A percentile compares a stretch with the other conserved stretches of the same genome.
Evolutionary conservation across 495 filamentous ascomycete genomes (phyloP).

Genomic region (Aspergillus wentii): DNA sequence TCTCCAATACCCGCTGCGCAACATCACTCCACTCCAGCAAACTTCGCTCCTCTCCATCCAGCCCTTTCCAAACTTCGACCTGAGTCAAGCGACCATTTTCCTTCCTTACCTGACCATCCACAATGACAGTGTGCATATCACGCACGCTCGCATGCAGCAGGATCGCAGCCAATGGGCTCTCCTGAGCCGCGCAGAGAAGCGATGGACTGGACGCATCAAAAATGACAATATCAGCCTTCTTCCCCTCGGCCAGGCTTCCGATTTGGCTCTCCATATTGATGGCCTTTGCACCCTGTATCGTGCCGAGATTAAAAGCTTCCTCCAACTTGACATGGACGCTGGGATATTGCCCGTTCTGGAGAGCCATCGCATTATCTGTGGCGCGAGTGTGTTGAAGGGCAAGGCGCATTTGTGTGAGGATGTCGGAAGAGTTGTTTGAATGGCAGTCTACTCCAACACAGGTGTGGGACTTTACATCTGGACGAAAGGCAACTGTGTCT

Average conservation of each 20-base stretch:
- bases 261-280: constrained; percentile 36
- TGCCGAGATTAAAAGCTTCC: constrained; percentile 46
- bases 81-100: no score
- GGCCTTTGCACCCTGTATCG: constrained; percentile 42
- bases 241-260: constrained; percentile 41
- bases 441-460: constrained; percentile 49
- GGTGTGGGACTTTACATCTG: constrained; percentile 15
- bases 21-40: no score
- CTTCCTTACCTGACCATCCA: constrained; percentile 7
- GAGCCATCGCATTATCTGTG: constrained; percentile 19
- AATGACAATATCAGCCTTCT: constrained; percentile 42
- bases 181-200: constrained; percentile 37
- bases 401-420: constrained; percentile 41
- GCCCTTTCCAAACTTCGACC: no score
- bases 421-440: constrained; percentile 30
- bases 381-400: constrained; percentile 37
- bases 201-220: constrained; percentile 35
- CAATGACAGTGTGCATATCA: constrained; percentile 45
- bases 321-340: constrained; percentile 30
- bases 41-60: no score
- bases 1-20: no score
- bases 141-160: constrained; percentile 37
- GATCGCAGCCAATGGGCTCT: constrained; percentile 42
- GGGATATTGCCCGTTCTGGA: constrained; percentile 19
- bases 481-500: constrained; percentile 23